These are phyloP conservation scores for Lepidopterella palustris DNA, from an alignment of 495 filamentous ascomycete species.

Conservation along the genomic window DNA sequence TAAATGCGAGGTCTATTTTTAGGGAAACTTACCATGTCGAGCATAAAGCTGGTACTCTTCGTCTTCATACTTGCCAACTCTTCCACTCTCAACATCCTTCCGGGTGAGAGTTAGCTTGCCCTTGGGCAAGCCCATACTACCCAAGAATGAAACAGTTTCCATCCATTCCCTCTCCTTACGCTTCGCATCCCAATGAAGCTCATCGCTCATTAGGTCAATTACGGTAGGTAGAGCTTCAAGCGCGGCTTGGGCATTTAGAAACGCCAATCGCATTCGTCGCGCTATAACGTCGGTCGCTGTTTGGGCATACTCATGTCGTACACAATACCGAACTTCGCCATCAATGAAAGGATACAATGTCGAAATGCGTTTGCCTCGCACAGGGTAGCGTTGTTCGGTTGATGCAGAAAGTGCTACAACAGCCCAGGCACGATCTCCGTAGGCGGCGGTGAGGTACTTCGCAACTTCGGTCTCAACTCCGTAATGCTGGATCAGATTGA, in stretches of 20 bases:
- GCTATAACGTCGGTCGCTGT: constrained; percentile 90
- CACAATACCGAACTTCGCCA: constrained; percentile 86
- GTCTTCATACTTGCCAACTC: constrained; percentile 43
- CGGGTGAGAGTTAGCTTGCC: constrained; percentile 64
- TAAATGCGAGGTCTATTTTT: neutral
- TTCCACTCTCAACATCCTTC: constrained; percentile 71
- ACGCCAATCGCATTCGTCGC: constrained; percentile 78
- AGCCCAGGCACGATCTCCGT: constrained; percentile 94
- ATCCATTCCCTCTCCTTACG: constrained; percentile 81
- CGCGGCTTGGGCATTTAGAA: constrained; percentile 92
- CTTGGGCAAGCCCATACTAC: constrained; percentile 81
- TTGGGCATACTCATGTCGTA: constrained; percentile 88
- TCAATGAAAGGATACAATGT: constrained; percentile 91
- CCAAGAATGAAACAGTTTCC: constrained; percentile 68
- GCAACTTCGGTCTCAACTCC: constrained; percentile 94
- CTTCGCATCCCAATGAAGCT: constrained; percentile 72
- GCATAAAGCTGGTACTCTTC: constrained; percentile 69
- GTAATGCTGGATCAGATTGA: constrained; percentile 96
- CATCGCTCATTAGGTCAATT: constrained; percentile 89
- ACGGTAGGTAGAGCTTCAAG: constrained; percentile 81
- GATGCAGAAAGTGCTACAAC: constrained; percentile 79
- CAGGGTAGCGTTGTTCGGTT: constrained; percentile 78
- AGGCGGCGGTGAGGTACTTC: constrained; percentile 79
- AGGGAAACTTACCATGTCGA: constrained; percentile 53
- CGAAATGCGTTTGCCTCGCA: constrained; percentile 76